These are phyloP conservation scores for Caloboletus inedulis DNA, from an alignment of 1,284 basidiomycete species.

Conservation along the genomic window DNA sequence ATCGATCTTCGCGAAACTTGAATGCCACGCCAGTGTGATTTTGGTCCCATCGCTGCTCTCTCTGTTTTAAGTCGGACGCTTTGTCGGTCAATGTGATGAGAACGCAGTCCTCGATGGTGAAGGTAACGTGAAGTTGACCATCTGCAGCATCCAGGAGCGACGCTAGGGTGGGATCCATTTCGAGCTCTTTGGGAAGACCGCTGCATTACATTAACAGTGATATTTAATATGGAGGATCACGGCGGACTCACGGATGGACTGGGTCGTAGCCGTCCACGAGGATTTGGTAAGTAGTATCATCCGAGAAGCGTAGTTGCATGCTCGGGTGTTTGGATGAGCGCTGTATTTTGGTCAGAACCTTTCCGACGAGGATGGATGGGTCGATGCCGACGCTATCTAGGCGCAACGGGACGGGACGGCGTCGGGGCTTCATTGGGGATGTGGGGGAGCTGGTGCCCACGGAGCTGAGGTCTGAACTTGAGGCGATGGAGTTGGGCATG, in stretches of 20 bases:
- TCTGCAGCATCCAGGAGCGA: slow-evolving; percentile 40
- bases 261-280: slow-evolving; percentile 63
- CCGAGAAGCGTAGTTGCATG: slow-evolving; percentile 54
- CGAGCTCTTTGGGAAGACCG: slow-evolving; percentile 56
- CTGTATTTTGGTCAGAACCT: slow-evolving; percentile 45
- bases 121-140: slow-evolving; percentile 36
- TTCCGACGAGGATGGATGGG: slow-evolving; percentile 50
- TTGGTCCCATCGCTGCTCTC: slow-evolving; percentile 50
- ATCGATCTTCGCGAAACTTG: slow-evolving; percentile 41
- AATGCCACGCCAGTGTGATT: slow-evolving; percentile 50
- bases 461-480: slow-evolving; percentile 17
- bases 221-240: neutral
- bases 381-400: slow-evolving; percentile 43
- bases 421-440: slow-evolving; percentile 30
- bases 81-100: slow-evolving; percentile 55
- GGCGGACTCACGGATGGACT: slow-evolving; percentile 35
- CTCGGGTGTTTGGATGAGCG: slow-evolving; percentile 54
- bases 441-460: slow-evolving; percentile 16
- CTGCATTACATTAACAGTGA: slow-evolving; percentile 4
- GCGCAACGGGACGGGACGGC: slow-evolving; percentile 35
- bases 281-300: slow-evolving; percentile 53
- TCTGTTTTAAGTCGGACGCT: slow-evolving; percentile 43
- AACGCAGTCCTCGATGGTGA: slow-evolving; percentile 51
- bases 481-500: slow-evolving; percentile 15
- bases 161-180: slow-evolving; percentile 48